Evolutionary conservation across 495 filamentous ascomycete species (phyloP), one percentile per base, ranked within the genome.

Genomic region (Aspergillus kassunensis): DNA sequence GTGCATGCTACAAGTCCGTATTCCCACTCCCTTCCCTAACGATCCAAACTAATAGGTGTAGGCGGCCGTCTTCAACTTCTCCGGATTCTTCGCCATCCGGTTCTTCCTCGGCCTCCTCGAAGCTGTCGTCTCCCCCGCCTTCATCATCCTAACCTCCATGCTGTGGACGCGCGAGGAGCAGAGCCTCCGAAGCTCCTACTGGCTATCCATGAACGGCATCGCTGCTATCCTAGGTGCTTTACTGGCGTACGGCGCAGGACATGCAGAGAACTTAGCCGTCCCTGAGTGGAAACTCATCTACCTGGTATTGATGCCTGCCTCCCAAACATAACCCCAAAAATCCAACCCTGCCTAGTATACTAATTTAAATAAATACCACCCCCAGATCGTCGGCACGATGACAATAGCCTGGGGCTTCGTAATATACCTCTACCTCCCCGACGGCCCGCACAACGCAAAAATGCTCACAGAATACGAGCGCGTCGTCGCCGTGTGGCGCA

Each of bases 61-160:
- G 40, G 31, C 44, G 1, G 57, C 61, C 1, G 59, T 59, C 20
- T 56, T 55, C 45, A 61, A 56, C 33, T 67, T 70, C 43, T 45
- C 59, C 6, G 65, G 58, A 24, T 57, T 68, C 52, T 59, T 65
- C 34, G 61, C 58, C 10, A 37, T 51, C 39, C 65, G 68, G 6
- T 66, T 71, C 59, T 66, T 69, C 21, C 49, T 70, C 5, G 68
- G 67, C n/a, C 47, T 64, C 29, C 57, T 70, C n/a, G 67, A 69
- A 48, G 68, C 54, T 0, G 58, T 56, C 11, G 59, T 68, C 43
- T 60, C 59, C 4, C 66, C 68, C 1, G 56, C 60, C 8, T 65
- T 61, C 52, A 62, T 66, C 6, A 27, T 69, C 19, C 55, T 69
- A 3, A 62, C 62, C 2, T 42, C 44, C 2, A 53, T 49, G 37